Conservation (phyloP, 2,329 filamentous ascomycete genomes). For the Cladosporium austrohemisphaericum region DNA sequence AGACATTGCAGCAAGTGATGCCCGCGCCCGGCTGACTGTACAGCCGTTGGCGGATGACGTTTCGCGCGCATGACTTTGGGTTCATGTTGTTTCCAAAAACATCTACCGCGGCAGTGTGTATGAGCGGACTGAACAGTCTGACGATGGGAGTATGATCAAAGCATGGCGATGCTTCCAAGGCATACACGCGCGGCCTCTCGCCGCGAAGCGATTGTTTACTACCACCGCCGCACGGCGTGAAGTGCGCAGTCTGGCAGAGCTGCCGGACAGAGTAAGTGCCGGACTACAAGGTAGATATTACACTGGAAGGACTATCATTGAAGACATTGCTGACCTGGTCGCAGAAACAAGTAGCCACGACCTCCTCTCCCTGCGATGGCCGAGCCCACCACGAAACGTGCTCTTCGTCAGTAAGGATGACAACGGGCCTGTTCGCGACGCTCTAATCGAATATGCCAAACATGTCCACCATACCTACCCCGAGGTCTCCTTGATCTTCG, state of each 20-base stretch:
- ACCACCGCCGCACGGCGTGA: conserved; percentile 44
- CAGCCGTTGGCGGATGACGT: too few relatives aligned
- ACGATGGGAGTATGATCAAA: conserved; percentile 32
- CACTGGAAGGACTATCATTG: background rate
- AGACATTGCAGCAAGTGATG: too few relatives aligned
- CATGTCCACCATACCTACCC: conserved; percentile 80
- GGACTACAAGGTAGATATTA: conserved; percentile 56
- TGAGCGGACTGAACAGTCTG: background rate
- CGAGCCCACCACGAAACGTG: conserved; percentile 63
- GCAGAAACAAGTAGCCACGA: conserved; percentile 56
- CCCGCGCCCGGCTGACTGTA: too few relatives aligned
- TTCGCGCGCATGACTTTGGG: background rate
- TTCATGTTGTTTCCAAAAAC: background rate
- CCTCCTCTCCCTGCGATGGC: conserved; percentile 64
- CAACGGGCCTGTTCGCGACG: conserved; percentile 52
- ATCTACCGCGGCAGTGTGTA: background rate
- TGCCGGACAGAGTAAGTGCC: conserved; percentile 58
- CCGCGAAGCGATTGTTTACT: conserved; percentile 46
- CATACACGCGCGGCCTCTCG: conserved; percentile 9
- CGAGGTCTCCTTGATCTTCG: conserved; percentile 75
- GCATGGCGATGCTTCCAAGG: conserved; percentile 26
- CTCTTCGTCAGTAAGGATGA: conserved; percentile 65
- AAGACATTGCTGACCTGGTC: conserved; percentile 21
- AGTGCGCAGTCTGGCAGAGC: conserved; percentile 49
- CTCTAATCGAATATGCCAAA: conserved; percentile 56